Evolutionary conservation across 2,329 filamentous ascomycete species (phyloP).

Genomic region (Cladophialophora bantiana): DNA sequence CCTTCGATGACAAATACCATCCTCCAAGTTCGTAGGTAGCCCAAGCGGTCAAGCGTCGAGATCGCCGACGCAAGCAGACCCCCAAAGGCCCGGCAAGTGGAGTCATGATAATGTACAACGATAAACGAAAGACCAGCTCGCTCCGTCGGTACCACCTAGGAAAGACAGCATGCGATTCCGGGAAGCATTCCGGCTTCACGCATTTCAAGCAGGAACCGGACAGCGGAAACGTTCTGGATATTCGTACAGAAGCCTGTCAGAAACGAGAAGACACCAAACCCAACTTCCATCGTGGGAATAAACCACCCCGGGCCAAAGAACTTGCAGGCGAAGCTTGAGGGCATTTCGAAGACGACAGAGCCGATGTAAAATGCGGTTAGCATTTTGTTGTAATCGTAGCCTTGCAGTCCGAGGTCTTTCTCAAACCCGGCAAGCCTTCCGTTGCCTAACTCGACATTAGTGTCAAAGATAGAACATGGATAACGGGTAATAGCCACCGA

Average conservation of each 20-base stretch:
- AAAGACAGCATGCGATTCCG: conserved; percentile 72
- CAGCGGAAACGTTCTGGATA: conserved; percentile 61
- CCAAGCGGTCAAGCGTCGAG: conserved; percentile 66
- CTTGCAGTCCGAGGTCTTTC: conserved; percentile 63
- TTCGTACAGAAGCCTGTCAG: conserved; percentile 70
- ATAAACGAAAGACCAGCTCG: conserved; percentile 71
- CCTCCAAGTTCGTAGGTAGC: conserved; percentile 64
- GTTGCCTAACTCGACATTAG: conserved; percentile 60
- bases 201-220: conserved; percentile 69
- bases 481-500: conserved; percentile 38
- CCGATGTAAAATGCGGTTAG: conserved; percentile 74
- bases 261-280: conserved; percentile 69
- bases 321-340: conserved; percentile 72
- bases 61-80: conserved; percentile 71
- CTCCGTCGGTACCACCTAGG: conserved; percentile 64
- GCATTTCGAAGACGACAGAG: conserved; percentile 76
- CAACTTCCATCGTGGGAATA: conserved; percentile 66
- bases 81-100: conserved; percentile 75
- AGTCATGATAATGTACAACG: conserved; percentile 73
- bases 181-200: conserved; percentile 74
- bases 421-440: conserved; percentile 70
- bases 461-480: background rate
- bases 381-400: conserved; percentile 73
- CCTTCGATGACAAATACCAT: conserved; percentile 78
- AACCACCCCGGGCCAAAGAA: conserved; percentile 76